Evolutionary conservation across 202 grass and related monocot genomes (phyloP).

Genomic region (Musa balbisiana): DNA sequence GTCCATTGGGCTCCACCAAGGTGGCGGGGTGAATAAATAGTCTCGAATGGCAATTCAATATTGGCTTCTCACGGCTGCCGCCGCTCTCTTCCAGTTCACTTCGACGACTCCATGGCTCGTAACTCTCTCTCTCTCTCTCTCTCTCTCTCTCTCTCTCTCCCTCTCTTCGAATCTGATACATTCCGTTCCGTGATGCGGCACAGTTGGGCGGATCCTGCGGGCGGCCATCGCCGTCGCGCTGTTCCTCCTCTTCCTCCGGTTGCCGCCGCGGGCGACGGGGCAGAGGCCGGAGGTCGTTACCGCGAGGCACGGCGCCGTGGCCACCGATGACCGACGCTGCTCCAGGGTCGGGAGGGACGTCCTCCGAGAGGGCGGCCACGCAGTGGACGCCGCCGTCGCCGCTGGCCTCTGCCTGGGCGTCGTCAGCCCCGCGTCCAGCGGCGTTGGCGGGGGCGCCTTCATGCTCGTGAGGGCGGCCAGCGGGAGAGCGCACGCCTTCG

Average conservation of each 20-base stretch:
- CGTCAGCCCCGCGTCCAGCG: slow-evolving; percentile 86
- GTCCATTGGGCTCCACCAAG: no score
- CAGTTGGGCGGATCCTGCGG: not conserved
- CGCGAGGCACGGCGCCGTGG: slow-evolving; percentile 50
- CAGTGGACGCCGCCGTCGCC: slow-evolving; percentile 68
- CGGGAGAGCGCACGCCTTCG: slow-evolving; percentile 44
- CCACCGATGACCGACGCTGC: slow-evolving; percentile 72
- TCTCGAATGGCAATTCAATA: no score
- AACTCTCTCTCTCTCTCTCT: not conserved
- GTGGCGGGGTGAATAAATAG: no score
- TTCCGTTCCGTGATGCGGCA: not conserved
- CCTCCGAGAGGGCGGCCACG: slow-evolving; percentile 45
- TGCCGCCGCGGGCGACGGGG: not conserved
- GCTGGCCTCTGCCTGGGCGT: slow-evolving; percentile 66
- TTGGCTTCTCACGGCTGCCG: not conserved
- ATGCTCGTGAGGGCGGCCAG: slow-evolving; percentile 60
- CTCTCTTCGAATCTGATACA: not conserved
- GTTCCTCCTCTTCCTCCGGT: not conserved
- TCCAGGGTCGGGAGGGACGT: slow-evolving; percentile 56
- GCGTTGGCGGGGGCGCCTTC: slow-evolving; percentile 78
- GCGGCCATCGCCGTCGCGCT: slow-evolving; percentile 6
- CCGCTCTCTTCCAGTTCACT: not conserved
- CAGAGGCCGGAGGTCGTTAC: slow-evolving; percentile 36
- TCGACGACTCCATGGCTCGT: not conserved
- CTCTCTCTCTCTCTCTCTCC: not conserved